phyloP scores from a whole-genome alignment of 2,329 filamentous ascomycete genomes.

The Phialemoniopsis sp. region DNA sequence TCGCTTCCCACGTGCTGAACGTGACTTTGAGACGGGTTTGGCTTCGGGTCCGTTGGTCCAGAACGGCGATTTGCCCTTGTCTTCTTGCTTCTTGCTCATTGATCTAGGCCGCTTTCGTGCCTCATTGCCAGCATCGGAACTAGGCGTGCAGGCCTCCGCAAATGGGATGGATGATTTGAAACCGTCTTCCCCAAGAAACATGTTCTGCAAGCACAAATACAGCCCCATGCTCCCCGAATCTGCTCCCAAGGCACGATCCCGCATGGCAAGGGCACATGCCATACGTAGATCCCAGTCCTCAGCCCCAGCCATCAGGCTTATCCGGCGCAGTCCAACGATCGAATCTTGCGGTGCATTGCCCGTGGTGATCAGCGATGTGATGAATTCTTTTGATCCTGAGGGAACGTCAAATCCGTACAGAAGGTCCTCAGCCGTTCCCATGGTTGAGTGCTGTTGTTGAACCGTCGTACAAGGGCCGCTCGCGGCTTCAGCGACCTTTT shows the following conservation, averaged over 20 bases:
- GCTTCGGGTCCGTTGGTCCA: slow-evolving; percentile 3
- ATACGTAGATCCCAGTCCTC: slow-evolving; percentile 28
- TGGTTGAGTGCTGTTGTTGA: neutral
- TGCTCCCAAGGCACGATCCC: slow-evolving; percentile 12
- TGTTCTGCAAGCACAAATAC: neutral
- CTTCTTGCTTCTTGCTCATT: neutral
- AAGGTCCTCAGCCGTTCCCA: slow-evolving; percentile 16
- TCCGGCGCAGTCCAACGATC: slow-evolving; percentile 15
- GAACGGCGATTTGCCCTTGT: slow-evolving; percentile 2
- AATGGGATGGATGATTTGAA: too few species aligned
- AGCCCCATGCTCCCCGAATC: neutral
- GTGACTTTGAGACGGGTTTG: too few species aligned
- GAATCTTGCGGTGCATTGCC: slow-evolving; percentile 16
- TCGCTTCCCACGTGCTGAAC: too few species aligned
- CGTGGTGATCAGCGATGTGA: slow-evolving; percentile 16
- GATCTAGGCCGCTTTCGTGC: neutral
- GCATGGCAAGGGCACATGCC: slow-evolving; percentile 21
- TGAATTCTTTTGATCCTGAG: slow-evolving; percentile 18
- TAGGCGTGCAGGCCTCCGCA: neutral
- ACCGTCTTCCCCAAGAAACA: neutral
- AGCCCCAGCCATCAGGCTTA: slow-evolving; percentile 22
- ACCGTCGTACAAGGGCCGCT: too few species aligned
- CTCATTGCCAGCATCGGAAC: neutral
- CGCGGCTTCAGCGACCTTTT: too few species aligned
- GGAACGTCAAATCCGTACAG: slow-evolving; percentile 25